phyloP scores from a whole-genome alignment of 2,329 filamentous ascomycete species.

The Fusarium graminum region DNA sequence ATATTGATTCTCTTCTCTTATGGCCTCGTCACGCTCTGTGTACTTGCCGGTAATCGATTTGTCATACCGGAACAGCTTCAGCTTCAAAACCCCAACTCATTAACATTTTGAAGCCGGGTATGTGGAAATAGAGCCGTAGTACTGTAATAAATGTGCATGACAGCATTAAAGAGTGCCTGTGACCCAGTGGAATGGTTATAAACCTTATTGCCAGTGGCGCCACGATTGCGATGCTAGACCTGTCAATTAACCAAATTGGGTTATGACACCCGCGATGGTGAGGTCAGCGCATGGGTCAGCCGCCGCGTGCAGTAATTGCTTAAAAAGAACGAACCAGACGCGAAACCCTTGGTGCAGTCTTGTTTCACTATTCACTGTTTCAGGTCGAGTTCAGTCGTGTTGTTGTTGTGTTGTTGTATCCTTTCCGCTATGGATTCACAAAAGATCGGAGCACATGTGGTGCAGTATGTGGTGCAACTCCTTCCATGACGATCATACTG shows the following conservation, averaged over 20 bases:
- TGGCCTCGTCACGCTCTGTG: too few relatives aligned
- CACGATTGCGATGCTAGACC: slow-evolving; percentile 4
- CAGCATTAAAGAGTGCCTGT: neutral
- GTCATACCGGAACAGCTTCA: too few relatives aligned
- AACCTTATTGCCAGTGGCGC: slow-evolving; percentile 26
- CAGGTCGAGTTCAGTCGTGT: neutral
- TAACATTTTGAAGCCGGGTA: too few relatives aligned
- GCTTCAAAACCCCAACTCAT: too few relatives aligned
- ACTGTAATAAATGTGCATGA: neutral
- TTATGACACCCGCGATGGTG: neutral
- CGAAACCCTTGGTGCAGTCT: rapidly evolving
- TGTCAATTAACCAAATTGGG: slow-evolving; percentile 1
- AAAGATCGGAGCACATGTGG: slow-evolving; percentile 4
- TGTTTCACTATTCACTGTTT: neutral
- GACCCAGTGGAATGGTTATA: neutral
- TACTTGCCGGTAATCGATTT: too few relatives aligned
- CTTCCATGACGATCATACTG: rapidly evolving
- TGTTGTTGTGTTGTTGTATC: neutral
- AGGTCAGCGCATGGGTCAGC: slow-evolving; percentile 17
- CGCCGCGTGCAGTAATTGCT: neutral
- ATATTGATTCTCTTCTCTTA: too few relatives aligned
- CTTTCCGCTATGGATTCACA: neutral
- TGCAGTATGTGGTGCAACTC: neutral
- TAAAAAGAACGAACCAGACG: neutral
- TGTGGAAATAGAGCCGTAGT: neutral